A percentile compares a stretch with the other conserved stretches of the same genome.
phyloP scores from a whole-genome alignment of 306 rosid genomes.

The Trifolium dubium region DNA sequence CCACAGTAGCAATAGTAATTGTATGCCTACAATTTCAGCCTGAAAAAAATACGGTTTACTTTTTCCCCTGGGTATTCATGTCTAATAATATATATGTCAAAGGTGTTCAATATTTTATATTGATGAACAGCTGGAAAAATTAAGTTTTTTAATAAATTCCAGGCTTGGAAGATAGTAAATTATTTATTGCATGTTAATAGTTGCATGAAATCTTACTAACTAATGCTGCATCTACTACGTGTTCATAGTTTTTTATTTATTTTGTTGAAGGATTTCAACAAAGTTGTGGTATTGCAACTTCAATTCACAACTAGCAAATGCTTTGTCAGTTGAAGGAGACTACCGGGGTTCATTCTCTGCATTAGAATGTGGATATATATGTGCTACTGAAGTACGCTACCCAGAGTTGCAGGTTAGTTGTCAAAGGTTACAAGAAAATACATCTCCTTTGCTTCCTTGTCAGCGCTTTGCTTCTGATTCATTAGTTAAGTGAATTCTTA shows the following conservation, averaged over 20 bases:
- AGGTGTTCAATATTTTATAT: slow-evolving; percentile 9
- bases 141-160: not conserved
- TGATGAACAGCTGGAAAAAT: slow-evolving; percentile 28
- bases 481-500: slow-evolving; percentile 25
- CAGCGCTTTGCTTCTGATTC: slow-evolving; percentile 7
- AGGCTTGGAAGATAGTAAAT: not conserved
- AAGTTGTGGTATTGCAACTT: slow-evolving; percentile 96
- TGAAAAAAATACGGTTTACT: slow-evolving; percentile 23
- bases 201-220: slow-evolving; percentile 1
- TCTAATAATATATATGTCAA: slow-evolving; percentile 33
- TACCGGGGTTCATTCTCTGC: slow-evolving; percentile 75
- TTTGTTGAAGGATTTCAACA: slow-evolving; percentile 66
- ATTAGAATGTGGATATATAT: slow-evolving; percentile 71
- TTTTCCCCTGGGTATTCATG: not conserved
- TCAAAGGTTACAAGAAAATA: slow-evolving; percentile 13
- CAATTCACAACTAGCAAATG: slow-evolving; percentile 96
- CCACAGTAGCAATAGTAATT: too few species aligned
- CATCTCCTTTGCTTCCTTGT: slow-evolving; percentile 39
- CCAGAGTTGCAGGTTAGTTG: slow-evolving; percentile 84
- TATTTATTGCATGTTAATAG: slow-evolving; percentile 11
- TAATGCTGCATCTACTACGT: not conserved
- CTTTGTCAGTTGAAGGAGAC: slow-evolving; percentile 88
- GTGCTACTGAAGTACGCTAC: slow-evolving; percentile 69
- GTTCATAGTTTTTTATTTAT: slow-evolving; percentile 38
- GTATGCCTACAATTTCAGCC: slow-evolving; percentile 19